These are phyloP conservation scores for Acacia crassicarpa DNA, from an alignment of 306 rosid genomes.

Conservation along the genomic window DNA sequence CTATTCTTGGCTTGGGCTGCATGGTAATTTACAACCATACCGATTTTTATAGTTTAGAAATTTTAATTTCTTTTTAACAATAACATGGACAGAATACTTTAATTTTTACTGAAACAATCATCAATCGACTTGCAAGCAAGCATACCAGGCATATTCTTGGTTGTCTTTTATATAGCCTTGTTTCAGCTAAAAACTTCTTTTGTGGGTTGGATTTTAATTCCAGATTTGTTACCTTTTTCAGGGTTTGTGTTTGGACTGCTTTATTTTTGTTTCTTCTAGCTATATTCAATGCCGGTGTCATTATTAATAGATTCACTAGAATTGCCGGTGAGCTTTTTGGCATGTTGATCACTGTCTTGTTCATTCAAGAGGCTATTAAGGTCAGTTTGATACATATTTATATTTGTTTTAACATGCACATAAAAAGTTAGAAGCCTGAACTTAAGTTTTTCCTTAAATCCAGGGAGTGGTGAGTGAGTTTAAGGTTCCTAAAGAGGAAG, in stretches of 20 bases:
- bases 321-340: constrained; percentile 88
- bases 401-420: background rate
- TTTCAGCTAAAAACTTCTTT: background rate
- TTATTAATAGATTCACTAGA: constrained; percentile 81
- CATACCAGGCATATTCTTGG: background rate
- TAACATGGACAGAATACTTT: background rate
- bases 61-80: background rate
- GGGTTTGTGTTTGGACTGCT: constrained; percentile 81
- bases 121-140: background rate
- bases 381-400: constrained; percentile 31
- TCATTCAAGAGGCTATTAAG: constrained; percentile 90
- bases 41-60: background rate
- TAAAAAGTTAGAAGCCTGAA: constrained; percentile 1
- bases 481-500: constrained; percentile 53
- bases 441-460: constrained; percentile 9
- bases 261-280: constrained; percentile 72
- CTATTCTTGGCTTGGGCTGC: constrained; percentile 87
- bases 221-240: background rate
- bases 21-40: constrained; percentile 47
- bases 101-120: background rate
- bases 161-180: background rate
- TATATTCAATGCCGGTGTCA: constrained; percentile 68
- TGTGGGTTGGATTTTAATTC: background rate
- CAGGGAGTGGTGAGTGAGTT: constrained; percentile 84
- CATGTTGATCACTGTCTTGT: constrained; percentile 80